Evolutionary conservation across 2,329 filamentous ascomycete species (phyloP).

Genomic region (Penicillium sp.): DNA sequence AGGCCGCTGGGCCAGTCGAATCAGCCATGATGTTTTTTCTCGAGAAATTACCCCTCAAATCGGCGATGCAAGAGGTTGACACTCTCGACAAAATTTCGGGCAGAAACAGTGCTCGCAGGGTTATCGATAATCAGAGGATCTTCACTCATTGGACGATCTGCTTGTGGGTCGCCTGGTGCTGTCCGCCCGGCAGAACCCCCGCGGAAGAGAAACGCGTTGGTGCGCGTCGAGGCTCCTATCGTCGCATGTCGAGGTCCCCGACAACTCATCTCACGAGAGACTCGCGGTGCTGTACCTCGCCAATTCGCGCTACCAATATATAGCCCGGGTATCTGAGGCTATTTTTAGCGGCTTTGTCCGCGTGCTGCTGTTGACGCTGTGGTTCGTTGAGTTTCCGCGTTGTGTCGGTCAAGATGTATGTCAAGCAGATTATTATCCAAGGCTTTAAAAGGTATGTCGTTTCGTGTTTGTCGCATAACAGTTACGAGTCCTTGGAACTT

Average conservation of each 20-base stretch:
- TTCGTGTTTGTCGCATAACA: neutral
- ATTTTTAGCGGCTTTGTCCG: slow-evolving; percentile 20
- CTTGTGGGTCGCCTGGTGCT: slow-evolving; percentile 23
- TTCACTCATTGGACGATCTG: slow-evolving; percentile 26
- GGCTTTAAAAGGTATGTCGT: slow-evolving; percentile 90
- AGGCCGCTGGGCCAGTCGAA: slow-evolving; percentile 24
- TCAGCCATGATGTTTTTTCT: slow-evolving; percentile 32
- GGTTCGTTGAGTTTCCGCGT: slow-evolving; percentile 32
- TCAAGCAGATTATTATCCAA: slow-evolving; percentile 99
- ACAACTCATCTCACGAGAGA: slow-evolving; percentile 3
- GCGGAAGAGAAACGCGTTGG: slow-evolving; percentile 27
- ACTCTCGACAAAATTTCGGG: slow-evolving; percentile 12
- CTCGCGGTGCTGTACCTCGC: slow-evolving; percentile 6
- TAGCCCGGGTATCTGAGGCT: slow-evolving; percentile 4
- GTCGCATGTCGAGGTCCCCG: slow-evolving; percentile 21
- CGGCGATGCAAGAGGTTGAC: neutral
- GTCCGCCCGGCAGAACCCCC: slow-evolving; percentile 47
- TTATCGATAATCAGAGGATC: slow-evolving; percentile 18
- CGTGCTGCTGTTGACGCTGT: slow-evolving; percentile 37
- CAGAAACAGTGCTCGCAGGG: slow-evolving; percentile 23
- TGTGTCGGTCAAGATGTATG: slow-evolving; percentile 73
- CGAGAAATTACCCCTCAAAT: slow-evolving; percentile 24
- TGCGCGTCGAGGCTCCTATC: slow-evolving; percentile 13
- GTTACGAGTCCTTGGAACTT: slow-evolving; percentile 77
- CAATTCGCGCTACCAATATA: slow-evolving; percentile 4